A percentile compares a stretch with the other conserved stretches of the same genome.
Evolutionary conservation across 2,329 filamentous ascomycete genomes (phyloP).

Genomic region (Metarhizium guizhouense): DNA sequence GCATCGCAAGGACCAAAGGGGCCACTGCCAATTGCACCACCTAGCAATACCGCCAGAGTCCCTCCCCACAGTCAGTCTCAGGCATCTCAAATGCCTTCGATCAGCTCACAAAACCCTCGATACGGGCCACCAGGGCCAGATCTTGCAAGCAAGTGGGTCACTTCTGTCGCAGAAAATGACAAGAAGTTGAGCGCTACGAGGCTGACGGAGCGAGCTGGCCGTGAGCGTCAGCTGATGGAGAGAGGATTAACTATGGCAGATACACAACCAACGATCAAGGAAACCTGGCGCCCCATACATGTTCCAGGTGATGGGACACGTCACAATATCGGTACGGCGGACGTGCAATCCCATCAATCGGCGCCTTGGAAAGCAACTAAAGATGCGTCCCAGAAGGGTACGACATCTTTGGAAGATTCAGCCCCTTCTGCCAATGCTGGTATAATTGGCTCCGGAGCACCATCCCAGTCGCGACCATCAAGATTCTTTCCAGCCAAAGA

Average conservation of each 20-base stretch:
- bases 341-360: slow-evolving; percentile 18
- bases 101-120: slow-evolving; percentile 22
- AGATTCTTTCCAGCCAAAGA: slow-evolving; percentile 54
- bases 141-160: slow-evolving; percentile 33
- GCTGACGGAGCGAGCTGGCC: slow-evolving; percentile 29
- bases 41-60: slow-evolving; percentile 10
- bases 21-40: slow-evolving; percentile 38
- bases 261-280: slow-evolving; percentile 38
- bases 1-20: slow-evolving; percentile 25
- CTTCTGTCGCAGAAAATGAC: slow-evolving; percentile 36
- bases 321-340: slow-evolving; percentile 14
- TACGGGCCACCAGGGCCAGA: slow-evolving; percentile 20
- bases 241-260: slow-evolving; percentile 36
- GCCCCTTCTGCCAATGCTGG: slow-evolving; percentile 14
- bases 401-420: slow-evolving; percentile 14
- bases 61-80: slow-evolving; percentile 14
- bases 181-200: slow-evolving; percentile 31
- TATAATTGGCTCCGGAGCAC: slow-evolving; percentile 20
- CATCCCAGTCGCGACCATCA: slow-evolving; percentile 42
- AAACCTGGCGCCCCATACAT: slow-evolving; percentile 43
- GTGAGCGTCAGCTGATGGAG: slow-evolving; percentile 34
- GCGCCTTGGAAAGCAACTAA: slow-evolving; percentile 21
- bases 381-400: slow-evolving; percentile 15
- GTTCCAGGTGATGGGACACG: slow-evolving; percentile 27
- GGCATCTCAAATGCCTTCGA: slow-evolving; percentile 12